Conservation (phyloP, 345 rosid species). For the Lagerstroemia speciosa region DNA sequence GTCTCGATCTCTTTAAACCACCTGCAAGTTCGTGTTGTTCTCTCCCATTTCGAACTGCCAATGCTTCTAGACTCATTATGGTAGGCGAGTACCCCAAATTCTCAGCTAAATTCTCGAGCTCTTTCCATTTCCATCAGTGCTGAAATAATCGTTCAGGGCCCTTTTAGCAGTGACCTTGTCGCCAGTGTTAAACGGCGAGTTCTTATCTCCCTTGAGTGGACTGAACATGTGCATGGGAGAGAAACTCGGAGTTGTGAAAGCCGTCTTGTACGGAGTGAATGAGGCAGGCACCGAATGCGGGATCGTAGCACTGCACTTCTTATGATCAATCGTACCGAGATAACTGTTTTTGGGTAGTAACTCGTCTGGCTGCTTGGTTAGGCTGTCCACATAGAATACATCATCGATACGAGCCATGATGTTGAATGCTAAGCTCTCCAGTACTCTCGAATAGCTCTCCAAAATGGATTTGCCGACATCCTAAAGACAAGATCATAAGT, state of each 20-base stretch:
- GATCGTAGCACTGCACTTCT: slow-evolving; percentile 24
- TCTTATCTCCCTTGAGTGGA: slow-evolving; percentile 39
- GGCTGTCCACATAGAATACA: slow-evolving; percentile 5
- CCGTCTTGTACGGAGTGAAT: slow-evolving; percentile 49
- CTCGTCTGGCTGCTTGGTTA: slow-evolving; percentile 1
- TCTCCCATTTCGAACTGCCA: background rate
- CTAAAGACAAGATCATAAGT: background rate
- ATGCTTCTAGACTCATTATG: background rate
- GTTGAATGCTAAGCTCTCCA: slow-evolving; percentile 11
- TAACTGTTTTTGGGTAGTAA: background rate
- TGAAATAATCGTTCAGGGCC: slow-evolving; percentile 63
- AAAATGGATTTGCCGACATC: slow-evolving; percentile 11
- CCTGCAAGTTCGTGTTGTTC: background rate
- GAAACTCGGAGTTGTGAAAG: slow-evolving; percentile 62
- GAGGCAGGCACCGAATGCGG: slow-evolving; percentile 36
- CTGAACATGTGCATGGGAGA: slow-evolving; percentile 43
- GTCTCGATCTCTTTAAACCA: background rate
- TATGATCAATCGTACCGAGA: slow-evolving; percentile 34
- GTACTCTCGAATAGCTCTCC: slow-evolving; percentile 6
- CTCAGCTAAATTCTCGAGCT: slow-evolving; percentile 5
- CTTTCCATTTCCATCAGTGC: slow-evolving; percentile 40
- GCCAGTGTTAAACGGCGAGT: slow-evolving; percentile 33
- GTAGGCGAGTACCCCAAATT: slow-evolving; percentile 7
- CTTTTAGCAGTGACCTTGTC: slow-evolving; percentile 47
- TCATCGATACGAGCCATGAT: slow-evolving; percentile 11